Base-by-base conservation (phyloP, 139 green algal genomes). In the Ostreobium quekettii region DNA sequence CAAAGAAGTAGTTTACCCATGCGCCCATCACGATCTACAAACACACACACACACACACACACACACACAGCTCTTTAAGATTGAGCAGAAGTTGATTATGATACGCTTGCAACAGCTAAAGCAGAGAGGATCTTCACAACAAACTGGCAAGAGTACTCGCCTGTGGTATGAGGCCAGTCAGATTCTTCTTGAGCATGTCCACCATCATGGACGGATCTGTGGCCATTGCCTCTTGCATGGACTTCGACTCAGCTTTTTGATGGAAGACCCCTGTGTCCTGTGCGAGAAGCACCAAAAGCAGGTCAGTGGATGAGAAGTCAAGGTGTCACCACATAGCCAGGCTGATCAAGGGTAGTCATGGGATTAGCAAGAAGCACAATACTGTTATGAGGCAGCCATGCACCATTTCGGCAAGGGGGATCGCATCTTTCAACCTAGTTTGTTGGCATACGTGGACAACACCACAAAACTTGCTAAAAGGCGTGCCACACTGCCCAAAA, bases 161-260 rank as follows among this genome's bases (percentile, higher is more conserved):
- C n/a, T 70, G 58, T 8, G 58, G 58, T 22, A 66, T 36, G 49
- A 59, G 64, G 11, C 58, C 69, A 36, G 69, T 75, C 37, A 70
- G 36, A 28, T 75, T 32, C 42, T 29, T 61, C 28, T 70, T 75
- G 30, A 75, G 24, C 36, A 72, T 72, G 19, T 70, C 82, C 30
- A 86, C 82, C 87, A 95, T 92, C 58, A 91, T 74, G 62, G 83
- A 86, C 0, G 89, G 90, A 76, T 95, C 92, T 42, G 78, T 88
- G 57, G 89, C 87, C 85, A 95, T 91, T 61, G 86, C 76, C 70
- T 95, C 87, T 53, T 94, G 82, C 73, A 87, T 83, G 31, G 76
- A 71, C 29, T 75, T 77, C 0, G 73, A 72, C 60, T 80, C 67
- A 6, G 82, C 58, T 64, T 84, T 85, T 53, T 88, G 61, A 32